Percentiles rank a stretch among this genome's conserved stretches.
These are phyloP conservation scores for Penicillium sp. DNA, from an alignment of 2,329 filamentous ascomycete species.

Conservation along the genomic window DNA sequence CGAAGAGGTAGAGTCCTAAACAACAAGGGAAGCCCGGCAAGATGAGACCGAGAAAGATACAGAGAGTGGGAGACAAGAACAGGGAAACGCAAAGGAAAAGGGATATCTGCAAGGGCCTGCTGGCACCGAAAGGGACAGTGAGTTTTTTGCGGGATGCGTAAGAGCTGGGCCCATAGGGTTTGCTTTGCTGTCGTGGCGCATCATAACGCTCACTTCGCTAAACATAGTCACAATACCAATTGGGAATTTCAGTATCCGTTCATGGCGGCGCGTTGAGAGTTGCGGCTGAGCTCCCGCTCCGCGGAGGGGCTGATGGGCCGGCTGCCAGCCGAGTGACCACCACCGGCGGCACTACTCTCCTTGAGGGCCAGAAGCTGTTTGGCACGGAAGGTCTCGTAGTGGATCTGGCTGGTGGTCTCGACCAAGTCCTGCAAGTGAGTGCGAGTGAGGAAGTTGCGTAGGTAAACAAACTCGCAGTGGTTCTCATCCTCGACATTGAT, in stretches of 20 bases:
- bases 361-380: slow-evolving; percentile 98
- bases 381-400: slow-evolving; percentile 99
- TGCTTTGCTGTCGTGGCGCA: slow-evolving; percentile 14
- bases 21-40: slow-evolving; percentile 25
- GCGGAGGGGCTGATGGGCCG: slow-evolving; percentile 93
- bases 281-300: slow-evolving; percentile 92
- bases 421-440: slow-evolving; percentile 98
- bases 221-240: slow-evolving; percentile 16
- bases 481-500: slow-evolving; percentile 99
- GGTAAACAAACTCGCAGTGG: slow-evolving; percentile 99
- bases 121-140: slow-evolving; percentile 29
- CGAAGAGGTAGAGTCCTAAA: slow-evolving; percentile 28
- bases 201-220: slow-evolving; percentile 20
- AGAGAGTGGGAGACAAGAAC: slow-evolving; percentile 19
- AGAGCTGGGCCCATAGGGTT: slow-evolving; percentile 18
- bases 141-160: slow-evolving; percentile 23
- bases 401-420: slow-evolving; percentile 98
- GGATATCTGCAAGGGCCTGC: slow-evolving; percentile 41
- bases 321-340: slow-evolving; percentile 63
- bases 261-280: slow-evolving; percentile 97
- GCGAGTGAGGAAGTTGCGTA: slow-evolving; percentile 96
- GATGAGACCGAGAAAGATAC: slow-evolving; percentile 16
- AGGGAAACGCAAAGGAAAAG: slow-evolving; percentile 26
- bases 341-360: slow-evolving; percentile 86
- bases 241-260: slow-evolving; percentile 77